A percentile compares a stretch with the other conserved stretches of the same genome.
Evolutionary conservation across 164 flowering plant genomes (phyloP).

Genomic region (Tinospora cordifolia): DNA sequence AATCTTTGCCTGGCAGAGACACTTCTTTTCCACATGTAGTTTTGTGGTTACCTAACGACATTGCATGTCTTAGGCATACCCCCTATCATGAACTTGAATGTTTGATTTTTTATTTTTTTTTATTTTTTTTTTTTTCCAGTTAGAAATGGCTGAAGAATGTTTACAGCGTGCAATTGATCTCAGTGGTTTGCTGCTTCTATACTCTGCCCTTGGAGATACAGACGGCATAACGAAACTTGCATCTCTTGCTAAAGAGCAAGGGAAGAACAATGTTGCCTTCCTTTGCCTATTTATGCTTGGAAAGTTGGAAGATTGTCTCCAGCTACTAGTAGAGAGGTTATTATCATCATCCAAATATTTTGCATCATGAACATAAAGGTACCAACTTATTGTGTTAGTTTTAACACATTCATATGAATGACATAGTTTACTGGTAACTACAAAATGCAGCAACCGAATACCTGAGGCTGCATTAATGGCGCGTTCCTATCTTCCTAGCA

Average conservation of each 20-base stretch:
- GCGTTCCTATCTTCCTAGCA: slow-evolving; percentile 95
- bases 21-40: not conserved
- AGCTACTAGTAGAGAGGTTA: slow-evolving; percentile 90
- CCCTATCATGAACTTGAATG: no score
- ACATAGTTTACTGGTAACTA: not conserved
- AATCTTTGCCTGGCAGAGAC: not conserved
- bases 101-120: no score
- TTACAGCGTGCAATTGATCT: slow-evolving; percentile 73
- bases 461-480: slow-evolving; percentile 99
- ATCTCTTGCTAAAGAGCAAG: slow-evolving; percentile 80
- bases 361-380: not conserved
- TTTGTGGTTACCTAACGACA: not conserved
- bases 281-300: slow-evolving; percentile 88
- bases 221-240: slow-evolving; percentile 81
- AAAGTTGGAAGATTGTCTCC: slow-evolving; percentile 85
- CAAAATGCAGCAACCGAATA: slow-evolving; percentile 74
- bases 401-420: not conserved
- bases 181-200: slow-evolving; percentile 85
- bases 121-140: slow-evolving; percentile 50
- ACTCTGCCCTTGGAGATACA: slow-evolving; percentile 91
- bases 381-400: not conserved
- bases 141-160: slow-evolving; percentile 95
- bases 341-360: not conserved
- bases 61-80: no score
- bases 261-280: slow-evolving; percentile 94